Evolutionary conservation across 257 asterid species (phyloP).

Genomic region (Lycium barbarum): DNA sequence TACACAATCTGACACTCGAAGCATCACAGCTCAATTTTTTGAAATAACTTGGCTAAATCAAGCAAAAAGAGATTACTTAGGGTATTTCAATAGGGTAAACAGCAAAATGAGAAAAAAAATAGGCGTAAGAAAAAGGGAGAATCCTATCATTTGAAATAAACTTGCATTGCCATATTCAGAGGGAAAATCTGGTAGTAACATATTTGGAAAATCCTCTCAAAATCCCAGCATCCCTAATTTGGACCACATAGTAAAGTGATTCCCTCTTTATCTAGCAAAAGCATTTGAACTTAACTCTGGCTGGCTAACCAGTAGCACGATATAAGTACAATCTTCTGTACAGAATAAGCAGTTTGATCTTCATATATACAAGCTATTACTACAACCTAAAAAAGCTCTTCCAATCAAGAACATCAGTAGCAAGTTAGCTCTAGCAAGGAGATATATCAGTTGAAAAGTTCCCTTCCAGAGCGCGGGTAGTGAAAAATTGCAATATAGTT

Average conservation of each 20-base stretch:
- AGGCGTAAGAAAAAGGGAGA: not conserved
- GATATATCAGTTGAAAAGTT: not conserved
- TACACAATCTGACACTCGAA: not conserved
- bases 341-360: slow-evolving; percentile 27
- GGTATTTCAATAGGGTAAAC: not conserved
- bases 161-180: slow-evolving; percentile 24
- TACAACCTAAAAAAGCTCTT: not conserved
- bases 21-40: not conserved
- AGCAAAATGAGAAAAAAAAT: not conserved
- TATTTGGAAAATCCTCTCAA: not conserved
- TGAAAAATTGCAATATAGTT: not conserved
- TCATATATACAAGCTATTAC: slow-evolving; percentile 26
- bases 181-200: slow-evolving; percentile 9
- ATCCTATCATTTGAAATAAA: not conserved
- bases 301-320: not conserved
- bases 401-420: not conserved
- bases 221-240: slow-evolving; percentile 9
- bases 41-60: slow-evolving; percentile 5
- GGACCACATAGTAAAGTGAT: not conserved
- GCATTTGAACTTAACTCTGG: not conserved
- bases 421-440: slow-evolving; percentile 9
- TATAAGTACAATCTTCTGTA: slow-evolving; percentile 13
- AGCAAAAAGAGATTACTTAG: not conserved
- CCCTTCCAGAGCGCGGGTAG: not conserved
- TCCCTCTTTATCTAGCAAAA: slow-evolving; percentile 10